Base-by-base conservation (phyloP, 2,329 filamentous ascomycete species). In the Gaeumannomyces tritici region DNA sequence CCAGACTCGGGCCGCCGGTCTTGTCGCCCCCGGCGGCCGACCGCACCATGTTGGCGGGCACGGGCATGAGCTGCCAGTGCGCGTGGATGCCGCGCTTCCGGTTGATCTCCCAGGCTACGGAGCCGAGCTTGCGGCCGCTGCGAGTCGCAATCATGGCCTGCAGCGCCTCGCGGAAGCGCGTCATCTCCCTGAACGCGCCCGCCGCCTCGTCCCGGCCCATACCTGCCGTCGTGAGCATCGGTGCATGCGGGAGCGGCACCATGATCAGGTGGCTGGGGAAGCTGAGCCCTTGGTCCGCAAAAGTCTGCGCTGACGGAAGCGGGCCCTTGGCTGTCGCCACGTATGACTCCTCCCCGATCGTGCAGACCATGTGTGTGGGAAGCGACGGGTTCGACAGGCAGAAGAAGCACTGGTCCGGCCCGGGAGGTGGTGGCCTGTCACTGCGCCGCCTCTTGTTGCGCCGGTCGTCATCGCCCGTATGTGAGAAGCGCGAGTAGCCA, bases 311-410 rank as follows among this genome's bases (percentile, higher is more conserved):
- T 1, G 86, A 89, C 1, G 90, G 88, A 0, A 99, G 80, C 6
- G 95, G 93, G 0, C 95, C 95, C 73, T 96, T 97, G 64, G 95
- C 91, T 28, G 89, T 95, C 31, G 95, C 96, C 62, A 98, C 76
- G 73, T 98, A 98, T 62, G 87, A 83, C 64, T 96, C 89, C 24
- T 92, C 87, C 61, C 90, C 95, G 66, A 99, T 93, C 29, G 89
- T 92, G 66, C 89, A 89, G 69, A 97, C 89, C 74, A 99, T 89
- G 75, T 99, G 93, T 1, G 88, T 89, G 61, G 90, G 89, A 57
- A 95, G 79, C 64, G 89, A 89, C 7, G 89, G 86, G 73, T 96
- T 97, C 7, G 91, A 93, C 13, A 99, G 82, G 72, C 95, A 99
- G 78, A 99, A 98, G 79, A 95, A 99, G 76, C 95, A 99, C 69